Percentiles rank a stretch among this genome's conserved stretches.
Evolutionary conservation across 768 basidiomycete species (phyloP).

Genomic region (Boletales sp.): DNA sequence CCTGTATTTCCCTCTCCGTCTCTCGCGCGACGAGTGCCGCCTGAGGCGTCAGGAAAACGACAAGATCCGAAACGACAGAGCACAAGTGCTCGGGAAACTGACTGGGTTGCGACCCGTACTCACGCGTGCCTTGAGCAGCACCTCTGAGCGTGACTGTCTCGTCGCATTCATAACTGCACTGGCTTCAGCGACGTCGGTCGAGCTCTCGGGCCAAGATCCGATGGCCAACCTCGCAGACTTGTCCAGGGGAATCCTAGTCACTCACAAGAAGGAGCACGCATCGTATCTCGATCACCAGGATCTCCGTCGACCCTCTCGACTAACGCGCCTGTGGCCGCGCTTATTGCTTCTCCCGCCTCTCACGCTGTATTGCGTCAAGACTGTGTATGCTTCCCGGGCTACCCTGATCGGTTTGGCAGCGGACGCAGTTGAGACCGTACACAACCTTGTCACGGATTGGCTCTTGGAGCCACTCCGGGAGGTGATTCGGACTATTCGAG

Average conservation of each 20-base stretch:
- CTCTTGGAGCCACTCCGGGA: constrained; percentile 82
- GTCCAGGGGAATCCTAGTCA: constrained; percentile 17
- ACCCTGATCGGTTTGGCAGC: constrained; percentile 50
- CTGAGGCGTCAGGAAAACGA: constrained; percentile 58
- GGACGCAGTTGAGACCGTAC: constrained; percentile 64
- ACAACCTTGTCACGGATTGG: constrained; percentile 79
- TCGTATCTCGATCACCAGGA: constrained; percentile 29
- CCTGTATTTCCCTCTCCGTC: constrained; percentile 51
- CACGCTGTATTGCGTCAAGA: constrained; percentile 45
- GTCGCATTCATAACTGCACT: constrained; percentile 21
- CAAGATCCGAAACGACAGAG: constrained; percentile 62
- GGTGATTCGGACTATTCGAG: constrained; percentile 77
- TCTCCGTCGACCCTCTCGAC: constrained; percentile 63
- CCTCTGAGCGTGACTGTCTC: constrained; percentile 10
- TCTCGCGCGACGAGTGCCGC: constrained; percentile 65
- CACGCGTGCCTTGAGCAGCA: constrained; percentile 28
- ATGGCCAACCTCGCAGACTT: constrained; percentile 15
- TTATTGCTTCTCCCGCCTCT: constrained; percentile 75
- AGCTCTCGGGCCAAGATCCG: constrained; percentile 8
- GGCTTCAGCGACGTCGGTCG: constrained; percentile 14
- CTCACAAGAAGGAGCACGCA: constrained; percentile 28
- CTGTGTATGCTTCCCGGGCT: constrained; percentile 56
- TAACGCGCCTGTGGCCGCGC: constrained; percentile 79
- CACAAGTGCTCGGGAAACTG: constrained; percentile 63
- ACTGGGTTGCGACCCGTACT: constrained; percentile 50